Evolutionary conservation across 75 land plant genomes (phyloP).

Genomic region (Pinus taeda): DNA sequence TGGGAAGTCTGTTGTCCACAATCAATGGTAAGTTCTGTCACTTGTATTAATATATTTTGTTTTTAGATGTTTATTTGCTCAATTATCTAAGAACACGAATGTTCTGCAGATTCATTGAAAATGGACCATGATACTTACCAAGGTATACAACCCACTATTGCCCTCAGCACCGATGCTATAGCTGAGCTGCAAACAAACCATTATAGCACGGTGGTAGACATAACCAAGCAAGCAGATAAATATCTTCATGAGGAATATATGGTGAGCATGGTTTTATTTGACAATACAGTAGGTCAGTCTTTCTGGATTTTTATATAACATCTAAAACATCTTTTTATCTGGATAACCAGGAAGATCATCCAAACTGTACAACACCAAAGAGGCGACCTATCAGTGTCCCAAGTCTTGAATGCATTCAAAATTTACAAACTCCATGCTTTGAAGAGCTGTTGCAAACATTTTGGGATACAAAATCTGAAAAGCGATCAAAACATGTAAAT

Average conservation of each 20-base stretch:
- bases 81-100: not conserved
- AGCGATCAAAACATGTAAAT: too few relatives aligned
- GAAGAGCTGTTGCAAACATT: conserved; percentile 52
- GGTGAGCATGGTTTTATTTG: not conserved
- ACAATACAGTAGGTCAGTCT: not conserved
- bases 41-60: not conserved
- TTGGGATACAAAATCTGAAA: too few relatives aligned
- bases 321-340: not conserved
- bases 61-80: not conserved
- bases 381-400: conserved; percentile 73
- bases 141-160: not conserved
- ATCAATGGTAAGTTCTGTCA: conserved; percentile 21
- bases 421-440: conserved; percentile 62
- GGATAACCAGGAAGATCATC: conserved; percentile 74
- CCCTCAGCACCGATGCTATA: not conserved
- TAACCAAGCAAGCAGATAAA: conserved; percentile 3
- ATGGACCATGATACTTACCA: conserved; percentile 7
- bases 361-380: too few relatives aligned
- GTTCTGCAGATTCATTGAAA: conserved; percentile 23
- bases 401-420: conserved; percentile 49
- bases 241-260: conserved; percentile 2
- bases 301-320: not conserved
- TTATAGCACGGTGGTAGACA: not conserved
- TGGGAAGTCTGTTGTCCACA: conserved; percentile 2
- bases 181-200: not conserved